phyloP scores from a whole-genome alignment of 495 filamentous ascomycete genomes.

The Lindgomyces ingoldianus region DNA sequence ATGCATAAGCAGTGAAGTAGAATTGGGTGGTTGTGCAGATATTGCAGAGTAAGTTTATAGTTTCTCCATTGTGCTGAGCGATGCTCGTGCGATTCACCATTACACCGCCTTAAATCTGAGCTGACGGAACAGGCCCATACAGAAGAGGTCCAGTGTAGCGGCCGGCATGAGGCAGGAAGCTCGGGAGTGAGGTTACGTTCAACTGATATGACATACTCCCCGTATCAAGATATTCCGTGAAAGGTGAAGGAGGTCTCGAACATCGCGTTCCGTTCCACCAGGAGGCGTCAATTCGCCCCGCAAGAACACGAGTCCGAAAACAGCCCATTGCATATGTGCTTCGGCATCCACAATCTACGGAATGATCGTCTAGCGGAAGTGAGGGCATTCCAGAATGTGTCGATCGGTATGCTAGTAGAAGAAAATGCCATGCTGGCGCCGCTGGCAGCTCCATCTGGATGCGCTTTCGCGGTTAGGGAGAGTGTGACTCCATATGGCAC shows the following conservation, averaged over 20 bases:
- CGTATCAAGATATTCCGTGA: slow-evolving; percentile 4
- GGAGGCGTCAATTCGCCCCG: slow-evolving; percentile 14
- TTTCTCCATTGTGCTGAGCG: background rate
- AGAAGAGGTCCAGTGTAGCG: slow-evolving; percentile 14
- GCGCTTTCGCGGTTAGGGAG: slow-evolving; percentile 27
- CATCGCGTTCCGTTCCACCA: slow-evolving; percentile 1
- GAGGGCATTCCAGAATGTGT: slow-evolving; percentile 14
- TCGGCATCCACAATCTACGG: slow-evolving; percentile 26
- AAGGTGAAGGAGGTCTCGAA: slow-evolving; percentile 2
- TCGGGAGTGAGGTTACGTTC: slow-evolving; percentile 12
- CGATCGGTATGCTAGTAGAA: background rate
- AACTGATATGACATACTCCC: slow-evolving; percentile 7
- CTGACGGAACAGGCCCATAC: background rate
- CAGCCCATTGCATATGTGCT: slow-evolving; percentile 12
- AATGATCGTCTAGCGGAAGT: slow-evolving; percentile 1
- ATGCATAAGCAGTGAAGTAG: slow-evolving; percentile 11
- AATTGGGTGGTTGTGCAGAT: slow-evolving; percentile 9
- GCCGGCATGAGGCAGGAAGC: background rate
- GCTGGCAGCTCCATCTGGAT: slow-evolving; percentile 3
- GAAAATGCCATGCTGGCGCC: slow-evolving; percentile 10
- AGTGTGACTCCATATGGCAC: slow-evolving; percentile 28
- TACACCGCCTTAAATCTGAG: slow-evolving; percentile 14
- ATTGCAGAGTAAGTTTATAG: background rate
- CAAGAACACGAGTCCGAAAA: slow-evolving; percentile 3
- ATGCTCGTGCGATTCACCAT: slow-evolving; percentile 8